A percentile compares a stretch with the other conserved stretches of the same genome.
Conservation (phyloP, 2,329 filamentous ascomycete species). For the Verticillium nonalfalfae region DNA sequence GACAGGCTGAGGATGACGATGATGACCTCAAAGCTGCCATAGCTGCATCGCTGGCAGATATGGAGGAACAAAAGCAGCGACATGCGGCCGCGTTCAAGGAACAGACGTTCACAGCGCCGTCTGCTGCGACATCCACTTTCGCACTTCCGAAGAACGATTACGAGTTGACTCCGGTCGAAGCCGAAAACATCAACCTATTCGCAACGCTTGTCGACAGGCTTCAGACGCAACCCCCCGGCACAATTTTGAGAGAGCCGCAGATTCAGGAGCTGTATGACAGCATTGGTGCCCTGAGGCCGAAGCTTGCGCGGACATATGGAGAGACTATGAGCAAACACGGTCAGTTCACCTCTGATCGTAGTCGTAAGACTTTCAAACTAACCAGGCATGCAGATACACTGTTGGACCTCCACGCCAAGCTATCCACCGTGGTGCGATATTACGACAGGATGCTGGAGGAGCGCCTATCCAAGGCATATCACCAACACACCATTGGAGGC, state of each 20-base stretch:
- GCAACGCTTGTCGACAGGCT: constrained; percentile 88
- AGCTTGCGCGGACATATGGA: constrained; percentile 89
- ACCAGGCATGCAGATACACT: constrained; percentile 63
- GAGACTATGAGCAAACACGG: constrained; percentile 99
- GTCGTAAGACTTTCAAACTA: constrained; percentile 16
- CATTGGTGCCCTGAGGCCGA: constrained; percentile 87
- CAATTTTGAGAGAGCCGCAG: constrained; percentile 92
- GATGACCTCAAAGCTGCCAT: constrained; percentile 92
- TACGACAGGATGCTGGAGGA: constrained; percentile 99
- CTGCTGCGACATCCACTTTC: constrained; percentile 43
- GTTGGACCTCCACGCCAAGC: constrained; percentile 87
- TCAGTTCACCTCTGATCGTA: constrained; percentile 31
- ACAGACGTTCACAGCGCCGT: constrained; percentile 54
- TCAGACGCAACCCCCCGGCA: constrained; percentile 91
- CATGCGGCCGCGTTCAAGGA: constrained; percentile 80
- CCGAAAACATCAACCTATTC: constrained; percentile 96
- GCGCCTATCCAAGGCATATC: constrained; percentile 85
- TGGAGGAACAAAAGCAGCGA: constrained; percentile 95
- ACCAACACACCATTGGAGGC: constrained; percentile 65
- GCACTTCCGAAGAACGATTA: constrained; percentile 81
- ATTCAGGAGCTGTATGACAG: constrained; percentile 98
- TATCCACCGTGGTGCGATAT: constrained; percentile 93
- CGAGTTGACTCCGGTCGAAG: constrained; percentile 86
- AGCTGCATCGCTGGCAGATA: constrained; percentile 87
- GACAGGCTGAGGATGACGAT: constrained; percentile 74